Base-by-base conservation (phyloP, 2,329 filamentous ascomycete species). In the Eurotiales sp. region DNA sequence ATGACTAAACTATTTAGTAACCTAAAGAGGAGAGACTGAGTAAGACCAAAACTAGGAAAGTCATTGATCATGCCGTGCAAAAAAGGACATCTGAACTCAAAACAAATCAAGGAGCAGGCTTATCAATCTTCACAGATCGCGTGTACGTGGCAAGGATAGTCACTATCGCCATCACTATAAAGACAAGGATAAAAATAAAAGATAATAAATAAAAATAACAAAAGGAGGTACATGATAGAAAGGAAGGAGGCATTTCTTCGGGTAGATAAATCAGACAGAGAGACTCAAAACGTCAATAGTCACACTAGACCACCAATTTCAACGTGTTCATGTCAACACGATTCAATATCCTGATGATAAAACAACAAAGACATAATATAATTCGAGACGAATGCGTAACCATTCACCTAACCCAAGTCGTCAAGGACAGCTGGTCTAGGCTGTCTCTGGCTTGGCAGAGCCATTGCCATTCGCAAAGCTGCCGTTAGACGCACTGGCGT, bases 21-120 rank as follows among this genome's bases (percentile, higher is more conserved):
- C 32, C 30, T 42, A 29, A 25, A 48, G 8, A 25, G 17, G 8
- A 36, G 11, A 34, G 19, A 36, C n/a, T n/a, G n/a, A n/a, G n/a
- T n/a, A n/a, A 29, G 40, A 43, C n/a, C 32, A 43, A 34, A 50
- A 48, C 37, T 43, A 50, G 37, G 47, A 43, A 43, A 50, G 21
- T 50, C 47, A 50, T 50, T 22, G 47, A 50, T 50, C 47, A 50
- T 50, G 47, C 30, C 47, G 22, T n/a, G 15, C 29, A 21, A 50
- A 43, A 21, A 14, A 49, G 37, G 3, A 37, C 34, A 37, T 34
- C 11, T 3, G 14, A 34, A 34, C 2, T 4, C 4, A 15, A 34
- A 34, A 15, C 14, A 15, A 34, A 34, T 32, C 29, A n/a, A 15
- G 10, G 30, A n/a, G 8, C 15, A 34, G 30, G 25, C 5, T 15